Conservation (phyloP, 768 basidiomycete species). For the Leucosporidium scottii region DNA sequence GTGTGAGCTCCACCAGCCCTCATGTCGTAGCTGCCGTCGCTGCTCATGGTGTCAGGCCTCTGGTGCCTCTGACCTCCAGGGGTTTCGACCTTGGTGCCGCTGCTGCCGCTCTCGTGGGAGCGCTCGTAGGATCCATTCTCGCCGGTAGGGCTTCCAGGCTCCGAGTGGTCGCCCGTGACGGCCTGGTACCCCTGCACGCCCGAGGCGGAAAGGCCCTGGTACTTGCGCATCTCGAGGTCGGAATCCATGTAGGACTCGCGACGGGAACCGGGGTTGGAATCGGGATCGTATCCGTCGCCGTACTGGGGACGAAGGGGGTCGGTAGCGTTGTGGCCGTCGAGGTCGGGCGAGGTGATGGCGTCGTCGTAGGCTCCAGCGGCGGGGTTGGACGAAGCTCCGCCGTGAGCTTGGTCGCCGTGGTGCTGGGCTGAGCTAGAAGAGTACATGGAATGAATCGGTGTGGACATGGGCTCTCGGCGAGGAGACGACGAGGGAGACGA, state of each 20-base stretch:
- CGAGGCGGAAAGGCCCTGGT: conserved; percentile 30
- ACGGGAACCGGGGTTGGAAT: not conserved
- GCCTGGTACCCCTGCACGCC: conserved; percentile 30
- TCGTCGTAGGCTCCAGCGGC: conserved; percentile 14
- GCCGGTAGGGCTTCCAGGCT: conserved; percentile 25
- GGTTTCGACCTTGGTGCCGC: conserved; percentile 31
- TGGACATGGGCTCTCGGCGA: conserved; percentile 10
- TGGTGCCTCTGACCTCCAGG: conserved; percentile 1
- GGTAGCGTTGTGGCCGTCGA: conserved; percentile 14
- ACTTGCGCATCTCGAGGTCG: conserved; percentile 34
- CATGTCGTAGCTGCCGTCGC: conserved; percentile 28
- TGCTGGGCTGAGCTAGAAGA: conserved; percentile 8
- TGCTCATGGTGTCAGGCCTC: conserved; percentile 32
- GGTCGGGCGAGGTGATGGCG: conserved; percentile 21
- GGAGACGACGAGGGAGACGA: not conserved
- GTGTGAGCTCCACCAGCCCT: not conserved
- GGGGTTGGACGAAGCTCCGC: not conserved
- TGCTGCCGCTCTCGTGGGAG: conserved; percentile 30
- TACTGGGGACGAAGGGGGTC: conserved; percentile 16
- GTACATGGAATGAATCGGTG: conserved; percentile 25
- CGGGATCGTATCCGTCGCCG: conserved; percentile 1
- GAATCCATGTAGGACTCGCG: conserved; percentile 33
- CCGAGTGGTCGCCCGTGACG: conserved; percentile 26
- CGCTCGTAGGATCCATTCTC: conserved; percentile 31
- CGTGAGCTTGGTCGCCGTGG: conserved; percentile 5